Percentiles rank a stretch among this genome's conserved stretches.
Evolutionary conservation across 78 protist species (phyloP).

Genomic region (Goniomonas avonlea): DNA sequence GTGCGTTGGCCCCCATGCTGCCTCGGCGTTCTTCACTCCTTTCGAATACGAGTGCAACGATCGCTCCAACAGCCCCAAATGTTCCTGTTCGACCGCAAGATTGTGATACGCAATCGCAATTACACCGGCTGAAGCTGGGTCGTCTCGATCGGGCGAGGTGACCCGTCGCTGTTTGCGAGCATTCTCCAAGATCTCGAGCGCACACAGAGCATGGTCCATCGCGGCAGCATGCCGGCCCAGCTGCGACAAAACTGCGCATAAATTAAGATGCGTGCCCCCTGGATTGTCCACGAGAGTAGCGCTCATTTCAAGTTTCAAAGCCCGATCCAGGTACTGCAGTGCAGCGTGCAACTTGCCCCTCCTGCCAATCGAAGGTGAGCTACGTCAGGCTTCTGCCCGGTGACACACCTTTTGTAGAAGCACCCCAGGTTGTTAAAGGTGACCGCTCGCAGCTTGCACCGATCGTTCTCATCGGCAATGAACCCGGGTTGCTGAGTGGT

Average conservation of each 20-base stretch:
- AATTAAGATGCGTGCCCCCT: conserved; percentile 30
- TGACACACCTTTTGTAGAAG: conserved; percentile 19
- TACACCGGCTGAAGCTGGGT: no score
- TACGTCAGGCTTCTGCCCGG: no score
- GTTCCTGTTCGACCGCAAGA: conserved; percentile 31
- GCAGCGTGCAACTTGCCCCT: conserved; percentile 23
- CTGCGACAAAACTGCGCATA: conserved; percentile 30
- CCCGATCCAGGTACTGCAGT: conserved; percentile 26
- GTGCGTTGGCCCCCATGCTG: conserved; percentile 2
- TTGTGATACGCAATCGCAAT: conserved; percentile 32
- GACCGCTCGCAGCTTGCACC: conserved; percentile 22
- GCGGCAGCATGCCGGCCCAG: conserved; percentile 25
- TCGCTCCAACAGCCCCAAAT: neutral
- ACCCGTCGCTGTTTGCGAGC: neutral
- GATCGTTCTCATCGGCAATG: neutral
- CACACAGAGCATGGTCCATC: conserved; percentile 24
- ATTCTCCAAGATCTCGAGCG: conserved; percentile 4
- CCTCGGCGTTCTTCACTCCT: neutral
- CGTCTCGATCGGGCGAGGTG: no score
- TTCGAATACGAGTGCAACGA: neutral
- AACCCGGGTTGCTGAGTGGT: conserved; percentile 13
- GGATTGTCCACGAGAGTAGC: conserved; percentile 15
- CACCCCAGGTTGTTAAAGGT: conserved; percentile 44
- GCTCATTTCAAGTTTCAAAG: conserved; percentile 8
- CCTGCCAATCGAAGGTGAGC: no score